Evolutionary conservation across 192 early-diverging fungal species (phyloP), one percentile per base, ranked within the genome.

Genomic region (Chytriomyces sp.): DNA sequence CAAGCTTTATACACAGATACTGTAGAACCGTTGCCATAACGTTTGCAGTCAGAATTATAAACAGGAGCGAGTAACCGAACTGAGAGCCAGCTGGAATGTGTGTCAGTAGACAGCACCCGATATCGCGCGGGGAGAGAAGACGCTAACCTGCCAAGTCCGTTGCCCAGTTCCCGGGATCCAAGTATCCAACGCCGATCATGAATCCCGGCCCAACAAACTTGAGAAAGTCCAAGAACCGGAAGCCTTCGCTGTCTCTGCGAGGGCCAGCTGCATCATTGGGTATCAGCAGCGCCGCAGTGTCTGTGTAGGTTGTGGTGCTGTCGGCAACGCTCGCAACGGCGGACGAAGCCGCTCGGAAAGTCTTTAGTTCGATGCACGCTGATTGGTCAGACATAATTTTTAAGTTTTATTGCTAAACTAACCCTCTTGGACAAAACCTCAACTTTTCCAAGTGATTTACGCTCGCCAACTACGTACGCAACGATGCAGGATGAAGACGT

Each of bases 81-180:
- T 86, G 77, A 43, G 91, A 91, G 28, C 94, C 94, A 65, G 91
- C 94, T 82, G 64, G 50, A 44, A 47, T 20, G 45, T 75, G 10
- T n/a, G 35, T 68, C 2, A 45, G 10, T 77, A 75, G n/a, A 57
- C 1, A 74, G 44, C 70, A 5, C 70, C 70, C 16, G 43, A 73
- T 16, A 67, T 72, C 26, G 61, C n/a, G 46, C 28, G 3, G 3
- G 67, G 20, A 23, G 50, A 48, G n/a, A 83, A 16, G 26, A 23
- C 3, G 80, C 53, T 85, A 50, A 81, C 83, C 87, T 45, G 88
- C 83, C 16, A 93, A 84, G 81, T 93, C 92, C 6, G 92, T 93
- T 3, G 93, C 93, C 93, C 93, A 94, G 84, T 94, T 94, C 50
- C 93, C 93, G 47, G 94, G 94, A 85, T 95, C 93, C 77, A 91